These are phyloP conservation scores for Syncephalastrum monosporum DNA, from an alignment of 371 early-diverging fungal species.

Conservation along the genomic window DNA sequence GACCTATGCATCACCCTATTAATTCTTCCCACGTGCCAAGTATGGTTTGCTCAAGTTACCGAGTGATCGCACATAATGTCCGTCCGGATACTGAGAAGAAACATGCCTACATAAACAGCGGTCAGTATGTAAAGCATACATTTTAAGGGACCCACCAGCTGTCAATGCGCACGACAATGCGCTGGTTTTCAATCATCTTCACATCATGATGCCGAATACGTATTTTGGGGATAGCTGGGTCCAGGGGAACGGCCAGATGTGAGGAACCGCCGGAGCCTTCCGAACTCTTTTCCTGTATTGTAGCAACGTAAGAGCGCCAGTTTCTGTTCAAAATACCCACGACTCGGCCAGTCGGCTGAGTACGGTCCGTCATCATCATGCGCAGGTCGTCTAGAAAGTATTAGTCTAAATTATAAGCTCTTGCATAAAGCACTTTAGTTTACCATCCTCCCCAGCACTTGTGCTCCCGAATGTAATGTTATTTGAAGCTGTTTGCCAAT, in stretches of 20 bases:
- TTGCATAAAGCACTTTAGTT: neutral
- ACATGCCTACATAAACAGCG: slow-evolving; percentile 38
- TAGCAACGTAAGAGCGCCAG: slow-evolving; percentile 91
- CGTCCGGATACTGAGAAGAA: slow-evolving; percentile 80
- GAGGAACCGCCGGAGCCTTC: slow-evolving; percentile 56
- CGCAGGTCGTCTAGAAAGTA: no score
- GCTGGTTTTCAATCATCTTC: slow-evolving; percentile 61
- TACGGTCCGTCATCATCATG: no score
- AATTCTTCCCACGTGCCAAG: neutral
- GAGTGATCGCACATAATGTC: slow-evolving; percentile 87
- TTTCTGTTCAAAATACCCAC: slow-evolving; percentile 84
- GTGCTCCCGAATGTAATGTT: slow-evolving; percentile 52
- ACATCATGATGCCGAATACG: slow-evolving; percentile 85
- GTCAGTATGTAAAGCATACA: slow-evolving; percentile 5
- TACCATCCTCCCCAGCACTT: slow-evolving; percentile 44
- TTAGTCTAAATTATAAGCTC: no score
- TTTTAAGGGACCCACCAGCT: slow-evolving; percentile 57
- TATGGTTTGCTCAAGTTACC: slow-evolving; percentile 31
- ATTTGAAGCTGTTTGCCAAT: slow-evolving; percentile 57
- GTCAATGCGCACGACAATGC: slow-evolving; percentile 91
- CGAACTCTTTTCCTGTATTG: slow-evolving; percentile 70
- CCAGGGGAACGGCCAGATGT: slow-evolving; percentile 80
- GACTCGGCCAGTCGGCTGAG: slow-evolving; percentile 63
- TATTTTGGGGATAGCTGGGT: slow-evolving; percentile 86
- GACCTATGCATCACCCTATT: slow-evolving; percentile 44